Conservation (phyloP, 352 stramenopile genomes). For the Phytophthora citricola region DNA sequence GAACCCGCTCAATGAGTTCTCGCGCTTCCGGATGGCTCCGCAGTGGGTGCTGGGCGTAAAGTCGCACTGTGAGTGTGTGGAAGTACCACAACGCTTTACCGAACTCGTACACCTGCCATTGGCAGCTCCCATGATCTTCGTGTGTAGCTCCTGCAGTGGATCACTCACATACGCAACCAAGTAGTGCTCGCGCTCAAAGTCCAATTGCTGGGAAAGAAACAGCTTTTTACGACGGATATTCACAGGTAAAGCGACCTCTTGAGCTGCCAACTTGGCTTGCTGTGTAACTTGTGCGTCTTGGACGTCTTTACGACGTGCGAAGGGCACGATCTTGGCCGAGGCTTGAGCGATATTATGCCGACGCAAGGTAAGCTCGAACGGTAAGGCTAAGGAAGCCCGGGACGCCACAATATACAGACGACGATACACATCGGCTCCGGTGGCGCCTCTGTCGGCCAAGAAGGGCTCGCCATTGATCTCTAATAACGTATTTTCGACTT, state of each 20-base stretch:
- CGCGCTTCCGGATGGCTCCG: constrained; percentile 51
- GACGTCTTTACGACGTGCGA: constrained; percentile 60
- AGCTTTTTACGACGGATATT: constrained; percentile 60
- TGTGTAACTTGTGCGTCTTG: constrained; percentile 59
- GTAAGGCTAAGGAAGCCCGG: constrained; percentile 42
- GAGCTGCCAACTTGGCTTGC: constrained; percentile 40
- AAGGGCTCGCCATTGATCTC: constrained; percentile 63
- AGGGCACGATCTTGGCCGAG: constrained; percentile 62
- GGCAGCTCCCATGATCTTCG: constrained; percentile 52
- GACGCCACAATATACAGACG: constrained; percentile 39
- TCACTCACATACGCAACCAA: constrained; percentile 50
- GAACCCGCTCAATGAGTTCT: constrained; percentile 48
- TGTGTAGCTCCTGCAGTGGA: constrained; percentile 52
- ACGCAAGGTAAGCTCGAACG: constrained; percentile 58
- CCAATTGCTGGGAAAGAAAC: constrained; percentile 66
- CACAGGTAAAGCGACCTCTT: constrained; percentile 40
- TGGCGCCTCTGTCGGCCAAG: constrained; percentile 22
- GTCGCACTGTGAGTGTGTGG: constrained; percentile 35
- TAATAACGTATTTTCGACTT: constrained; percentile 48
- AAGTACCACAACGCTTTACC: constrained; percentile 71
- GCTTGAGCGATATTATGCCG: constrained; percentile 64
- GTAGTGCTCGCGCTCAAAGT: constrained; percentile 64
- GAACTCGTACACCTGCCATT: constrained; percentile 76
- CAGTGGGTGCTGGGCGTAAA: constrained; percentile 69
- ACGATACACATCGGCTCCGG: constrained; percentile 40